Conservation (phyloP, 2,329 filamentous ascomycete genomes). For the Lasiodiplodia theobromae region DNA sequence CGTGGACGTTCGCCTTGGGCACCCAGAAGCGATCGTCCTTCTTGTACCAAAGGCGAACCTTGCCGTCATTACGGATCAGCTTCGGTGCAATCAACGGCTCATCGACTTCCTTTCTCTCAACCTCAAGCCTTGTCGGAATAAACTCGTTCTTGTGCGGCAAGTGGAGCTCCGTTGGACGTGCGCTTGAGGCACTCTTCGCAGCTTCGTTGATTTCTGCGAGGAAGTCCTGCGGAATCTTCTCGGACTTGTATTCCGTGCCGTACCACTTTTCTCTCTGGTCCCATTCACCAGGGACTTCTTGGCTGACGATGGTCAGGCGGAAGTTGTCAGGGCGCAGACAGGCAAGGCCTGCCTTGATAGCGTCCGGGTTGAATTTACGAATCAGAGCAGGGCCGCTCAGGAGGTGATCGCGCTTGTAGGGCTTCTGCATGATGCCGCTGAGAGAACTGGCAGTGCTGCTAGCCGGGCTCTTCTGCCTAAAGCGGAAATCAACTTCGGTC, state of each 20-base stretch:
- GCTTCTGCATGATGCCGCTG: conserved; percentile 89
- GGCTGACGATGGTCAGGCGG: conserved; percentile 81
- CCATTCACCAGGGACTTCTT: conserved; percentile 84
- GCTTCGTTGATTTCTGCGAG: conserved; percentile 74
- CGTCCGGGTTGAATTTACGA: conserved; percentile 78
- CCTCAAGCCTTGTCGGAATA: conserved; percentile 89
- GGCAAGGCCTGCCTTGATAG: conserved; percentile 75
- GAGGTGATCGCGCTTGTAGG: conserved; percentile 83
- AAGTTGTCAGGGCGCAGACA: conserved; percentile 89
- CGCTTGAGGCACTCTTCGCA: conserved; percentile 61
- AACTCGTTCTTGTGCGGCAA: conserved; percentile 95
- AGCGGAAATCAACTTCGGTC: conserved; percentile 92
- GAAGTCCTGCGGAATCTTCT: conserved; percentile 79
- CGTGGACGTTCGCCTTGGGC: conserved; percentile 86
- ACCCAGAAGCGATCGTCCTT: conserved; percentile 99
- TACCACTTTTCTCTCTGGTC: conserved; percentile 96
- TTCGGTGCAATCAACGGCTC: conserved; percentile 77
- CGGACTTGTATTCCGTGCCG: conserved; percentile 87
- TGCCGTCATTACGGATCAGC: conserved; percentile 82
- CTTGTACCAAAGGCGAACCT: conserved; percentile 91
- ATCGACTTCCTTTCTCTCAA: conserved; percentile 90
- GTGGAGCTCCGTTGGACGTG: conserved; percentile 75
- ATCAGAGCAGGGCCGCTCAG: conserved; percentile 80
- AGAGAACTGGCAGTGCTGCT: conserved; percentile 87
- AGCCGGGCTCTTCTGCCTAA: conserved; percentile 89